Evolutionary conservation across 441 rosid genomes (phyloP).

Genomic region (Gossypium trilobum): DNA sequence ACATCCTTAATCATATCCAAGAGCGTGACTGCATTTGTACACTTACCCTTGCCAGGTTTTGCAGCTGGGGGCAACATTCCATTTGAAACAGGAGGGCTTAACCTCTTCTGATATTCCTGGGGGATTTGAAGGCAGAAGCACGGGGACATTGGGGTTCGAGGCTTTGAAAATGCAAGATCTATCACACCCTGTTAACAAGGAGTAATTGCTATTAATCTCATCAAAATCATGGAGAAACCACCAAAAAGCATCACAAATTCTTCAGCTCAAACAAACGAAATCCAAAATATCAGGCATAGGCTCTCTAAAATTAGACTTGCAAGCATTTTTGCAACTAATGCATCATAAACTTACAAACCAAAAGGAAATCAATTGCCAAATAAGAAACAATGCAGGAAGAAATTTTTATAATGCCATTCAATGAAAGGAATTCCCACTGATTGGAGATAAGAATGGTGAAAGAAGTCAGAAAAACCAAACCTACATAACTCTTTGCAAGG

Average conservation of each 20-base stretch:
- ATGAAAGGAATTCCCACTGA: background rate
- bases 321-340: background rate
- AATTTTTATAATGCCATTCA: background rate
- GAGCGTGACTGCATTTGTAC: constrained; percentile 55
- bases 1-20: constrained; percentile 81
- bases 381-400: background rate
- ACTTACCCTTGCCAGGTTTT: constrained; percentile 65
- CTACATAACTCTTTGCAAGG: background rate
- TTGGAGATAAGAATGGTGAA: background rate
- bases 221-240: background rate
- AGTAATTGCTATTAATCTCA: constrained; percentile 8
- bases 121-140: constrained; percentile 85
- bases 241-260: background rate
- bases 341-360: background rate
- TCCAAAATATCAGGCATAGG: background rate
- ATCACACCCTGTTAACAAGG: constrained; percentile 56
- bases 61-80: constrained; percentile 68
- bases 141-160: constrained; percentile 53
- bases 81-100: constrained; percentile 47
- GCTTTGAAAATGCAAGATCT: constrained; percentile 70
- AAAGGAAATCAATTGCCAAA: background rate
- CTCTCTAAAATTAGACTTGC: background rate
- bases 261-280: background rate
- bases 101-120: constrained; percentile 38
- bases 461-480: background rate